phyloP scores from a whole-genome alignment of 495 filamentous ascomycete species.

The Astrothelium subdiscretum region DNA sequence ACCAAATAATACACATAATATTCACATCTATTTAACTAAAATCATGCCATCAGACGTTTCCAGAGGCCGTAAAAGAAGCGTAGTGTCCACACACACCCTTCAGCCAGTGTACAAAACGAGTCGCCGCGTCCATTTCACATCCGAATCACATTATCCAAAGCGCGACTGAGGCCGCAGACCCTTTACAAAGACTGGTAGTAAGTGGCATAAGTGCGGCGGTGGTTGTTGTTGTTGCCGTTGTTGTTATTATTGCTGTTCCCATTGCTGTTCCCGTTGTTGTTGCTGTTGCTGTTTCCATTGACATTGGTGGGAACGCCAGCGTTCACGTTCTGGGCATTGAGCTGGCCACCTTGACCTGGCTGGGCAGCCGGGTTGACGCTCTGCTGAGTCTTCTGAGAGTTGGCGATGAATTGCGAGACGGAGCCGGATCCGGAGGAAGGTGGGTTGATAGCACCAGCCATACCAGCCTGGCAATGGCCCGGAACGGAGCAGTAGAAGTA shows the following conservation, averaged over 20 bases:
- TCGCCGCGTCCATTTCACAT: neutral
- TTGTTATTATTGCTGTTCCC: neutral
- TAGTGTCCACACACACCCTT: too few species aligned
- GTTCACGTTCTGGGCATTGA: neutral
- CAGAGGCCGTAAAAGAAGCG: neutral
- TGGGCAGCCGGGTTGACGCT: neutral
- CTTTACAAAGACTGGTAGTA: neutral
- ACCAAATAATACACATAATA: too few species aligned
- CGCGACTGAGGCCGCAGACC: neutral
- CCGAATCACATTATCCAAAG: neutral
- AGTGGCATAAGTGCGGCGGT: neutral
- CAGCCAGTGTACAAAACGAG: too few species aligned
- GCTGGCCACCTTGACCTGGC: neutral
- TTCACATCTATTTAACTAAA: neutral
- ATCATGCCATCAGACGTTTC: neutral
- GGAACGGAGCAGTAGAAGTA: neutral
- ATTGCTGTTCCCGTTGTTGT: neutral
- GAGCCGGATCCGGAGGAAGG: neutral
- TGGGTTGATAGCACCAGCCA: slow-evolving; percentile 1
- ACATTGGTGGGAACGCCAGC: neutral
- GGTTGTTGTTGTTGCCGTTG: neutral
- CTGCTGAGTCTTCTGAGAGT: neutral
- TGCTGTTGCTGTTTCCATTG: neutral
- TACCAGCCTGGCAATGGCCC: neutral
- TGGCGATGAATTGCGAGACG: neutral